phyloP scores from a whole-genome alignment of 2,329 filamentous ascomycete species.

The Trichoderma atroviride region DNA sequence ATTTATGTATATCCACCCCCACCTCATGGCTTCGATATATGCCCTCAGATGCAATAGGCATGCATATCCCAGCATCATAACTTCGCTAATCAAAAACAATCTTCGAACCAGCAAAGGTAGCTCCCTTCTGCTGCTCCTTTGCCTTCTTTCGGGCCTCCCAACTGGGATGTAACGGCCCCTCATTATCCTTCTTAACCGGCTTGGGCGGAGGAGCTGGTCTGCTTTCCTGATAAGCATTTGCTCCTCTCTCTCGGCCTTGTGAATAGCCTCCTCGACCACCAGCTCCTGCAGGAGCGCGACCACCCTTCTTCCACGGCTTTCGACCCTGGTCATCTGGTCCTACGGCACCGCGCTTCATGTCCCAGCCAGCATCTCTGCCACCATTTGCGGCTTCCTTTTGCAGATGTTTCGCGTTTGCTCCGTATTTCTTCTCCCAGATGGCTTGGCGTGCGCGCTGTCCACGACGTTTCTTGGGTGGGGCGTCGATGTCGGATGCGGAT shows the following conservation, averaged over 20 bases:
- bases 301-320: conserved; percentile 59
- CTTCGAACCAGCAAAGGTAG: conserved; percentile 32
- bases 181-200: conserved; percentile 48
- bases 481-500: conserved; percentile 67
- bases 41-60: background rate
- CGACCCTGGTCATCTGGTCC: conserved; percentile 43
- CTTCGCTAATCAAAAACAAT: conserved; percentile 33
- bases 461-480: conserved; percentile 62
- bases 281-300: conserved; percentile 35
- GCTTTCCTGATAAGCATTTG: conserved; percentile 17
- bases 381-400: conserved; percentile 42
- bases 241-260: conserved; percentile 9
- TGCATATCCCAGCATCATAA: background rate
- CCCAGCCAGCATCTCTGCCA: conserved; percentile 58
- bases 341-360: conserved; percentile 58
- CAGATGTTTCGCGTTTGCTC: conserved; percentile 69
- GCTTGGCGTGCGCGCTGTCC: conserved; percentile 78
- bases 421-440: conserved; percentile 81
- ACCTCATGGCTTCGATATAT: background rate
- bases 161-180: conserved; percentile 56
- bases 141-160: conserved; percentile 35
- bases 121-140: conserved; percentile 30
- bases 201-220: conserved; percentile 33
- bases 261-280: conserved; percentile 13
- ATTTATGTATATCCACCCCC: background rate